A percentile compares a stretch with the other conserved stretches of the same genome.
Evolutionary conservation across 176 grass and related monocot species (phyloP).

Genomic region (Aegilops longissima): DNA sequence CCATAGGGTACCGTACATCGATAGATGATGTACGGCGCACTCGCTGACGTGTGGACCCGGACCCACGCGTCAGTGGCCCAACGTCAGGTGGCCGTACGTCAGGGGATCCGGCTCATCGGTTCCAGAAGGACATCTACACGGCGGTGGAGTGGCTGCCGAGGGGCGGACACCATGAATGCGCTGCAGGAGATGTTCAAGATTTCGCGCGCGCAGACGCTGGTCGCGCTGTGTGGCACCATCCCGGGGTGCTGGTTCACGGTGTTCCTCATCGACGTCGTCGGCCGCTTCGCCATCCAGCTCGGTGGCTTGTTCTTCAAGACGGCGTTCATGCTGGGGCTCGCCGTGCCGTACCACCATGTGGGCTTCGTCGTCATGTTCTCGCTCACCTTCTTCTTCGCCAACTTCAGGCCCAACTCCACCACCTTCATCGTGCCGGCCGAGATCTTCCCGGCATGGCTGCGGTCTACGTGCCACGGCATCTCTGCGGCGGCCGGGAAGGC

Average conservation of each 20-base stretch:
- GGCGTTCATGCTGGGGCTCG: constrained; percentile 60
- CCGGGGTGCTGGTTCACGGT: constrained; percentile 89
- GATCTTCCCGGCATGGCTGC: constrained; percentile 62
- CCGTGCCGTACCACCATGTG: constrained; percentile 57
- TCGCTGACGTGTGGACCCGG: too few species aligned
- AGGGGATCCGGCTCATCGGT: too few species aligned
- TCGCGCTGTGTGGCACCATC: constrained; percentile 72
- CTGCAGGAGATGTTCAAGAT: constrained; percentile 67
- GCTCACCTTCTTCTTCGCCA: constrained; percentile 73
- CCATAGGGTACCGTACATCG: too few species aligned
- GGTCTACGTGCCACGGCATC: constrained; percentile 75
- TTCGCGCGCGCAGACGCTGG: constrained; percentile 54
- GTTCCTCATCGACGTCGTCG: constrained; percentile 48
- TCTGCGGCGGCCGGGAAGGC: constrained; percentile 29
- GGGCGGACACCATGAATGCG: constrained; percentile 54
- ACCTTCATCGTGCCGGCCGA: constrained; percentile 53
- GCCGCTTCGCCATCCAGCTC: constrained; percentile 65
- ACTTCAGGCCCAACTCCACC: constrained; percentile 43
- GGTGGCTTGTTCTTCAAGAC: constrained; percentile 73
- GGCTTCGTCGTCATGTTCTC: constrained; percentile 64
- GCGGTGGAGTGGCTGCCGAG: constrained; percentile 16
- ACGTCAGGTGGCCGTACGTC: too few species aligned
- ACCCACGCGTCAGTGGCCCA: too few species aligned
- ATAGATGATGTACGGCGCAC: too few species aligned
- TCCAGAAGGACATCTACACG: constrained; percentile 78